These are phyloP conservation scores for Fusarium newnesense DNA, from an alignment of 2,329 filamentous ascomycete species.

Conservation along the genomic window DNA sequence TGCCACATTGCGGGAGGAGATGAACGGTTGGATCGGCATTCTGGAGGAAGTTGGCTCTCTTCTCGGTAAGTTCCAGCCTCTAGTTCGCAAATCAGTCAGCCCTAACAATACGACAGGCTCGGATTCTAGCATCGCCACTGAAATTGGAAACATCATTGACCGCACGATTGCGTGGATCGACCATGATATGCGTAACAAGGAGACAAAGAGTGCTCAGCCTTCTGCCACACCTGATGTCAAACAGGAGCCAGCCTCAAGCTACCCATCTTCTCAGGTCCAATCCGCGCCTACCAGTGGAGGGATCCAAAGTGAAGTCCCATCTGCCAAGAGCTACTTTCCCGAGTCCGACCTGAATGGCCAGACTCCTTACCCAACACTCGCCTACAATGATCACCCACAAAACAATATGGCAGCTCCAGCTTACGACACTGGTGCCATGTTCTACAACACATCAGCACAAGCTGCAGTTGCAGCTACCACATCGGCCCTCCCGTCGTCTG, in stretches of 20 bases:
- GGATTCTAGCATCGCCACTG: constrained; percentile 55
- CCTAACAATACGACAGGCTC: constrained; percentile 51
- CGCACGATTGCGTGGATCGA: constrained; percentile 64
- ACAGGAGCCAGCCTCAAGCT: constrained; percentile 49
- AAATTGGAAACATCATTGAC: constrained; percentile 61
- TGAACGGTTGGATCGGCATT: constrained; percentile 75
- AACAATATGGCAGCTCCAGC: constrained; percentile 31
- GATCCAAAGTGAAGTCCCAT: constrained; percentile 30
- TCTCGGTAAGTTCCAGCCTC: constrained; percentile 64
- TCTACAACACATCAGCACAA: constrained; percentile 43
- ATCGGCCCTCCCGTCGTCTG: constrained; percentile 35
- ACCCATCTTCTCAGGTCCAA: constrained; percentile 25
- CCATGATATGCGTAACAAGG: constrained; percentile 56
- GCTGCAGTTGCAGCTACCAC: constrained; percentile 32
- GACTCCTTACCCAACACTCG: constrained; percentile 45
- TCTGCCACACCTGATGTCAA: constrained; percentile 47
- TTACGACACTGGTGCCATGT: constrained; percentile 46
- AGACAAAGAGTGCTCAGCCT: constrained; percentile 30
- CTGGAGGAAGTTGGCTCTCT: constrained; percentile 73
- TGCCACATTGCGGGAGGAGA: constrained; percentile 70
- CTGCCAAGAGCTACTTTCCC: constrained; percentile 47
- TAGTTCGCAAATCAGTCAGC: not conserved
- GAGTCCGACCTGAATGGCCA: constrained; percentile 42
- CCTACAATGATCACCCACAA: constrained; percentile 46
- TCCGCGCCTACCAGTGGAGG: constrained; percentile 20